phyloP scores from a whole-genome alignment of 495 filamentous ascomycete species.

The Terfezia claveryi region DNA sequence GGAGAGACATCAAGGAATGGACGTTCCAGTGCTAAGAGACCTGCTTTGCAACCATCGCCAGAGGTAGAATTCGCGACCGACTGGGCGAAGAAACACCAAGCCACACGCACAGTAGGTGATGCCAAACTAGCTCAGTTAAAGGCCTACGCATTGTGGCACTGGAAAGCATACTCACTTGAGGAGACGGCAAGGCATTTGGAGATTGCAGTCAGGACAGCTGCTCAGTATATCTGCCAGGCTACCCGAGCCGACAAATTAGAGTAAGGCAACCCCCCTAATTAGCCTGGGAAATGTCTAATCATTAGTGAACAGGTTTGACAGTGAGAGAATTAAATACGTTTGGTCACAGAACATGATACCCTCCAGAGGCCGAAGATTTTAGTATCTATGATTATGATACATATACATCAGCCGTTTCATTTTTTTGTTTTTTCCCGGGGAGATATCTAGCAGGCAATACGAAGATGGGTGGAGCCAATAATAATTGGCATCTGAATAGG shows the following conservation, averaged over 20 bases:
- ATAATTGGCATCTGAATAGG: too few species aligned
- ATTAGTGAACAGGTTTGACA: too few species aligned
- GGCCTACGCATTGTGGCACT: slow-evolving; percentile 41
- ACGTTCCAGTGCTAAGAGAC: background rate
- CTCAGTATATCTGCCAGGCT: slow-evolving; percentile 5
- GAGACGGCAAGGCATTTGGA: slow-evolving; percentile 30
- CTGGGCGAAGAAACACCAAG: background rate
- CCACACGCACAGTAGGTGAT: background rate
- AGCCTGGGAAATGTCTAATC: too few species aligned
- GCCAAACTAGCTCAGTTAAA: slow-evolving; percentile 24
- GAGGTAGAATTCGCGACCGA: background rate
- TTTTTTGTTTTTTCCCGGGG: too few species aligned
- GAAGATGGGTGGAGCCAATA: too few species aligned
- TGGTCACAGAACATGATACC: too few species aligned
- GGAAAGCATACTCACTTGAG: slow-evolving; percentile 22
- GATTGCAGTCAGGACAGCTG: slow-evolving; percentile 26
- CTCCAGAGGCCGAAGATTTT: too few species aligned
- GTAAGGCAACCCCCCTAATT: background rate
- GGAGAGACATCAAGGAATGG: too few species aligned
- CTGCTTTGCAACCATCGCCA: background rate
- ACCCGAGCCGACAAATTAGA: slow-evolving; percentile 3
- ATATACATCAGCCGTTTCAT: too few species aligned
- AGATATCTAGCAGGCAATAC: too few species aligned
- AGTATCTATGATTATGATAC: too few species aligned
- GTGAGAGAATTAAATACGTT: too few species aligned